phyloP scores from a whole-genome alignment of 2,329 filamentous ascomycete species.

The Fusarium protoensiforme region DNA sequence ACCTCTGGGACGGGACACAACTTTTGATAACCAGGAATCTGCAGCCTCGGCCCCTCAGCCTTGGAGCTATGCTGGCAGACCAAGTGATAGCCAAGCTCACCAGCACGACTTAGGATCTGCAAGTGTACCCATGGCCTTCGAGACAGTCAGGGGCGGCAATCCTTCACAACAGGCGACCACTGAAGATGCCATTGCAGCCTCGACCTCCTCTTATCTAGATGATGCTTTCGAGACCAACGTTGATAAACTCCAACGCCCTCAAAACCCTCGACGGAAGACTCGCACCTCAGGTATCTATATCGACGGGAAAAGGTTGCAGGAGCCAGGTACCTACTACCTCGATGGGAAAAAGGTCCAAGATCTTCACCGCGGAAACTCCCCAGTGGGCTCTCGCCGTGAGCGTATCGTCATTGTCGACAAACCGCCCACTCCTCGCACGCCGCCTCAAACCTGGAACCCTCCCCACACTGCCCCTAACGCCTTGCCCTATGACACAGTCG shows the following conservation, averaged over 20 bases:
- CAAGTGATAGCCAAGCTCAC: neutral
- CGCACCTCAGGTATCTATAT: neutral
- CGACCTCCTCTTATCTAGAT: neutral
- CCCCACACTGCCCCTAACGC: slow-evolving; percentile 53
- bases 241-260: neutral
- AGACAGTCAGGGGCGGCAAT: no score
- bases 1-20: neutral
- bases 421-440: slow-evolving; percentile 58
- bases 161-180: no score
- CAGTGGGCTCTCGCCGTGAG: slow-evolving; percentile 47
- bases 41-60: neutral
- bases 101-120: no score
- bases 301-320: neutral
- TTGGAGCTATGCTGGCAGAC: neutral
- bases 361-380: neutral
- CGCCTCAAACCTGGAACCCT: slow-evolving; percentile 54
- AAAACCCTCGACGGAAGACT: neutral
- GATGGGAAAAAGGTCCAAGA: no score
- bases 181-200: no score
- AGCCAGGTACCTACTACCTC: no score
- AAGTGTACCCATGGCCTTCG: no score
- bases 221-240: neutral
- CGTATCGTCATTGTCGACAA: slow-evolving; percentile 58
- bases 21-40: neutral
- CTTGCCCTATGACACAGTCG: slow-evolving; percentile 47